phyloP scores from a whole-genome alignment of 768 basidiomycete species.

The Leccinum sublutescens region DNA sequence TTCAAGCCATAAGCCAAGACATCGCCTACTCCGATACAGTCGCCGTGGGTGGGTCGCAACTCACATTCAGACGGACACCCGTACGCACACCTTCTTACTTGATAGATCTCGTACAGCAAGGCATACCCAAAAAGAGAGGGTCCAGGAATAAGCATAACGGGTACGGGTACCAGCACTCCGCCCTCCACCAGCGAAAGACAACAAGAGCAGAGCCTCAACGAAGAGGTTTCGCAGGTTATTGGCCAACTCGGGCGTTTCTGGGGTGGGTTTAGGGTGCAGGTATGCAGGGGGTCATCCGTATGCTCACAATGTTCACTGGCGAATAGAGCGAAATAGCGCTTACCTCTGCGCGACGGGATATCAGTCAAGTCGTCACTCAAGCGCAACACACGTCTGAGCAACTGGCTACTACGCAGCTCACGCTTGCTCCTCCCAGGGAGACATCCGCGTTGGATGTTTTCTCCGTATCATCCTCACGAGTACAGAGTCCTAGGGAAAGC shows the following conservation, averaged over 20 bases:
- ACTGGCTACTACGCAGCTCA: constrained; percentile 40
- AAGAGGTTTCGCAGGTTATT: constrained; percentile 87
- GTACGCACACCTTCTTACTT: too few species aligned
- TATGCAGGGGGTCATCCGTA: constrained; percentile 30
- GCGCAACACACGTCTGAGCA: constrained; percentile 76
- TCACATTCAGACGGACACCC: too few species aligned
- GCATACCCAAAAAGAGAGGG: too few species aligned
- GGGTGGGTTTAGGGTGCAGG: constrained; percentile 92
- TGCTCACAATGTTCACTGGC: too few species aligned
- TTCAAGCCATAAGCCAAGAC: too few species aligned
- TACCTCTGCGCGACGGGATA: constrained; percentile 68
- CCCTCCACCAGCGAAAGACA: constrained; percentile 14
- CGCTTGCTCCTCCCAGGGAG: constrained; percentile 24
- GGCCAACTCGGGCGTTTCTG: constrained; percentile 86
- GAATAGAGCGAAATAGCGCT: constrained; percentile 66
- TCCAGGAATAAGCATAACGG: too few species aligned
- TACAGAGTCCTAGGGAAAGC: constrained; percentile 49
- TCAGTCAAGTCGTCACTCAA: constrained; percentile 70
- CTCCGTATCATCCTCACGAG: constrained; percentile 32
- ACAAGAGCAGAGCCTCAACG: constrained; percentile 63
- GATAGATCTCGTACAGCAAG: too few species aligned
- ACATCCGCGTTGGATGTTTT: constrained; percentile 18
- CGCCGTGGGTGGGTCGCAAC: too few species aligned
- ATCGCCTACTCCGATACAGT: too few species aligned
- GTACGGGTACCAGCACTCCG: too few species aligned